A percentile compares a stretch with the other conserved stretches of the same genome.
Evolutionary conservation across 495 filamentous ascomycete species (phyloP).

Genomic region (Platismatia glauca): DNA sequence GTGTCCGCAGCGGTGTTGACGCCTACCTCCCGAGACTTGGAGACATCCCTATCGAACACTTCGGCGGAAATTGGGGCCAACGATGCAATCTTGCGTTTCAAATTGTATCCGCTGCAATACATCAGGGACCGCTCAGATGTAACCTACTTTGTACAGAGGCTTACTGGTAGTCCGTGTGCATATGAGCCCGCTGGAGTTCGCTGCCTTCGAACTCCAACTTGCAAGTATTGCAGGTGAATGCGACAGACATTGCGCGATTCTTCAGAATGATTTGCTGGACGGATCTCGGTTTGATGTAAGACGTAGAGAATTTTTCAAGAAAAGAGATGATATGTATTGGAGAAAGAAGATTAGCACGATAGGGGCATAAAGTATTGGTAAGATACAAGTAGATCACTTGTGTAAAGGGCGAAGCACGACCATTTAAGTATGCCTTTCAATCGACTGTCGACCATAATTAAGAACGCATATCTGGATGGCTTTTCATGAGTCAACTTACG

Average conservation of each 20-base stretch:
- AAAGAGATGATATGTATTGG: neutral
- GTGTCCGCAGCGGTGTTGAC: neutral
- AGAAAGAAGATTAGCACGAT: neutral
- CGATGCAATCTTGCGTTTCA: constrained; percentile 87
- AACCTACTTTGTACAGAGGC: constrained; percentile 24
- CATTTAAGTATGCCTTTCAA: no score
- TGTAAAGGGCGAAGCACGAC: no score
- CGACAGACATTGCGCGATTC: constrained; percentile 46
- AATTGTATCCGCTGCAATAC: constrained; percentile 72
- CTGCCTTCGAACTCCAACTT: constrained; percentile 88
- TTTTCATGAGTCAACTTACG: neutral
- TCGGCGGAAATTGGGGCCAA: constrained; percentile 88
- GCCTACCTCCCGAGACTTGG: neutral
- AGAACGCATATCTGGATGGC: no score
- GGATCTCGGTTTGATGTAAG: neutral
- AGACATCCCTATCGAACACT: constrained; percentile 88
- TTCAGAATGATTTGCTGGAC: neutral
- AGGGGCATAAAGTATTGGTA: no score
- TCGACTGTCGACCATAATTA: no score
- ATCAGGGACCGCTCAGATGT: neutral
- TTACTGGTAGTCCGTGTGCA: constrained; percentile 97
- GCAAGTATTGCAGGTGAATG: constrained; percentile 95
- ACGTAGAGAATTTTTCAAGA: neutral
- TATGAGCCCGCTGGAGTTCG: constrained; percentile 84
- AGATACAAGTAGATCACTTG: no score